Evolutionary conservation across 441 rosid species (phyloP), one percentile per base, ranked within the genome.

Genomic region (Euphorbia schlechtendalii): DNA sequence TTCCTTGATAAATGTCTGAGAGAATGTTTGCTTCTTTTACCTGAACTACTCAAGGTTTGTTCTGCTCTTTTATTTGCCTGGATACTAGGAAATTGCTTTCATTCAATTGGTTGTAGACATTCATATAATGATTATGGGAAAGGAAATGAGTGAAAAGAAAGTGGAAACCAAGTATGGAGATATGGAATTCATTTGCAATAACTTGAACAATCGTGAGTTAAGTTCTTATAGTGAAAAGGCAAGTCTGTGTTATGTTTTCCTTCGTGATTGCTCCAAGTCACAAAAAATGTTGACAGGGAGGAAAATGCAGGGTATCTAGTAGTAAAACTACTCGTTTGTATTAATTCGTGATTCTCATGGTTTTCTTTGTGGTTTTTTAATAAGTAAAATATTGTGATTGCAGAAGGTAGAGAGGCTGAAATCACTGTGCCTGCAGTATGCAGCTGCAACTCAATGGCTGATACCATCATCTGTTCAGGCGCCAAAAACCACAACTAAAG

Each of bases 21-120:
- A 85, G 99, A 90, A 77, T 94, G 98, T 74, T 78, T 94, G 80
- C 98, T 94, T 77, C 96, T 87, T 82, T 85, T 84, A 73, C 99
- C 99, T 27, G 87, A 86, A 61, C 77, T 94, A 63, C 84, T 94
- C 63, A 83, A 89, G 98, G 99, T 94, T 79, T 71, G 80, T 66
- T 77, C 55, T 76, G 21, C 21, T 56, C 54, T 52, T 52, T n/a
- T 59, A 41, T 10, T 32, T 32, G 34, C 34, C 34, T 32, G 34
- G 34, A 32, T 32, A 6, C 34, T 32, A 2, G 34, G 34, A 32
- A 32, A 32, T 32, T 32, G 34, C 34, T 32, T 32, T 6, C 6
- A 32, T 32, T 32, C 34, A 32, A 6, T 32, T 32, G 34, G 34
- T 6, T 32, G 6, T 32, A 32, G 34, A 32, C 34, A 32, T 32